Conservation (phyloP, 225 moss, liverwort and hornwort genomes). For the Neckera pumila region DNA sequence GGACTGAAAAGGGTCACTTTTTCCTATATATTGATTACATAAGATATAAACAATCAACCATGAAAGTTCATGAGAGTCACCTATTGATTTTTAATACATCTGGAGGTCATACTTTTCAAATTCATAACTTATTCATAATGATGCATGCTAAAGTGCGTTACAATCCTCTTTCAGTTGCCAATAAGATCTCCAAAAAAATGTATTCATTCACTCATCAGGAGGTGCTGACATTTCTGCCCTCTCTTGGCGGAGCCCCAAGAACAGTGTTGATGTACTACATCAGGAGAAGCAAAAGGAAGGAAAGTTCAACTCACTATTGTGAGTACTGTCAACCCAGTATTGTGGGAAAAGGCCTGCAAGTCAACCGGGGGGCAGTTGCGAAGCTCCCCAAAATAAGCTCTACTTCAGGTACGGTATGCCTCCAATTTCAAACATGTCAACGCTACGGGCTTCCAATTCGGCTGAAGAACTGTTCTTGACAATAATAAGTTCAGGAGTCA, state of each 20-base stretch:
- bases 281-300: background rate
- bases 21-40: background rate
- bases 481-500: background rate
- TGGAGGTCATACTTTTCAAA: accelerated
- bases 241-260: background rate
- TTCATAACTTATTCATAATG: background rate
- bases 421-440: conserved; percentile 1
- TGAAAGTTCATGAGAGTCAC: too few relatives aligned
- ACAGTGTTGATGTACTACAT: background rate
- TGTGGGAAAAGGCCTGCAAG: background rate
- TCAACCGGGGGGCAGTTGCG: conserved; percentile 4
- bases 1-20: background rate
- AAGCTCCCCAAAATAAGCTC: background rate
- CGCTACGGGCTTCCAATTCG: background rate
- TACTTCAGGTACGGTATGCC: background rate
- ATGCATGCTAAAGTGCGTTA: background rate
- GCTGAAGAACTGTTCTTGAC: background rate
- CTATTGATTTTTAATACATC: background rate
- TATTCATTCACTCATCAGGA: background rate
- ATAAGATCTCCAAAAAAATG: too few relatives aligned
- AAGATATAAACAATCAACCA: background rate
- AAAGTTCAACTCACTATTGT: background rate
- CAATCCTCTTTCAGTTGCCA: background rate
- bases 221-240: background rate
- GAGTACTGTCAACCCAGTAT: background rate